These are phyloP conservation scores for Ceratocystis cacaofunesta DNA, from an alignment of 2,329 filamentous ascomycete species.

Conservation along the genomic window DNA sequence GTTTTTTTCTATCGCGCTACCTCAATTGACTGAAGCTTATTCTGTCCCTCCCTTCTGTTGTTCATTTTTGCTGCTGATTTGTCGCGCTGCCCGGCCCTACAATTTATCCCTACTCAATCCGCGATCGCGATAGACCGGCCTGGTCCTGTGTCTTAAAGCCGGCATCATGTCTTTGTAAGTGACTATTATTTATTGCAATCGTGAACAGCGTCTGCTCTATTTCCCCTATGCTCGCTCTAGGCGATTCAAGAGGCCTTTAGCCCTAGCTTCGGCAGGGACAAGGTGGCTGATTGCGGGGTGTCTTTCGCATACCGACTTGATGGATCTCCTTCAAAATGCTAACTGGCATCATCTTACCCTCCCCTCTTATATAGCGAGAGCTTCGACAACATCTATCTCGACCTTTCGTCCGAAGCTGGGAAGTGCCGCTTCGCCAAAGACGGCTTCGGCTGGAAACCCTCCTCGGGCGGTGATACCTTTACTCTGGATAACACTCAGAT, in stretches of 20 bases:
- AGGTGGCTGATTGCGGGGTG: neutral
- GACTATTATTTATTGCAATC: neutral
- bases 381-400: conserved; percentile 94
- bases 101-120: neutral
- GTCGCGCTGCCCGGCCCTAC: neutral
- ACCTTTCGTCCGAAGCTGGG: conserved; percentile 81
- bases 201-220: neutral
- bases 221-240: neutral
- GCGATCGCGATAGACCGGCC: conserved; percentile 6
- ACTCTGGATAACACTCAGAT: conserved; percentile 83
- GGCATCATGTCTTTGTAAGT: conserved; percentile 15
- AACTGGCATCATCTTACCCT: neutral
- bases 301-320: neutral
- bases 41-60: neutral
- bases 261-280: neutral
- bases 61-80: neutral
- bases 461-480: conserved; percentile 76
- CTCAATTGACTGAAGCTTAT: neutral
- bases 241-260: neutral
- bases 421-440: conserved; percentile 92
- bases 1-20: neutral
- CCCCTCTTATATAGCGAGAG: conserved; percentile 48
- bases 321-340: neutral
- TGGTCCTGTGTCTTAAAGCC: neutral
- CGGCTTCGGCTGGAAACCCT: conserved; percentile 89